These are phyloP conservation scores for Fomitopsis palustris DNA, from an alignment of 1,284 basidiomycete species.

Conservation along the genomic window DNA sequence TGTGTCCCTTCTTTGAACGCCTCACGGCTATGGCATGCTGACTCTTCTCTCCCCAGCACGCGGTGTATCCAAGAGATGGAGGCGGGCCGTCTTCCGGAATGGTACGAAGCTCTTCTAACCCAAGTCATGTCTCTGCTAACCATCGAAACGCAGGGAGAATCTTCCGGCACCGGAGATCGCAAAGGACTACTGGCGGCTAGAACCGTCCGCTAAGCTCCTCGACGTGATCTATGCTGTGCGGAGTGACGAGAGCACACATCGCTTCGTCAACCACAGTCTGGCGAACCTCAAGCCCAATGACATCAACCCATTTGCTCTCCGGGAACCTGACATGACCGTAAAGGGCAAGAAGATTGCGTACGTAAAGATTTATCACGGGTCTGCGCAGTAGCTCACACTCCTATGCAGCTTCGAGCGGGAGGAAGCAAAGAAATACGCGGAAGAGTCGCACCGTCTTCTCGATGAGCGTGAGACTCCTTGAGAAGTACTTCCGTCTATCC, in stretches of 20 bases:
- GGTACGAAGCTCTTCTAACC: slow-evolving; percentile 38
- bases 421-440: slow-evolving; percentile 69
- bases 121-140: neutral
- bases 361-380: neutral
- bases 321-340: slow-evolving; percentile 82
- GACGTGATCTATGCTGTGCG: slow-evolving; percentile 90
- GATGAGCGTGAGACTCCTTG: slow-evolving; percentile 3
- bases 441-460: slow-evolving; percentile 20
- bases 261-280: slow-evolving; percentile 91
- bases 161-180: slow-evolving; percentile 84
- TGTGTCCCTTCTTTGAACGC: slow-evolving; percentile 29
- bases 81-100: slow-evolving; percentile 84
- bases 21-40: slow-evolving; percentile 8
- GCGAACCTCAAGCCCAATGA: slow-evolving; percentile 81
- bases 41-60: slow-evolving; percentile 45
- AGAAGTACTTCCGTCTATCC: slow-evolving; percentile 11
- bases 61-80: slow-evolving; percentile 83
- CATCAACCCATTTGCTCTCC: slow-evolving; percentile 88
- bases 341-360: slow-evolving; percentile 77
- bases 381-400: slow-evolving; percentile 9
- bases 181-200: slow-evolving; percentile 91
- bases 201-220: slow-evolving; percentile 68
- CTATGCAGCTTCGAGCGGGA: slow-evolving; percentile 65
- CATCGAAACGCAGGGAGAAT: slow-evolving; percentile 37
- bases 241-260: slow-evolving; percentile 90